phyloP scores from a whole-genome alignment of 331 rosid genomes.

The Arachis monticola region DNA sequence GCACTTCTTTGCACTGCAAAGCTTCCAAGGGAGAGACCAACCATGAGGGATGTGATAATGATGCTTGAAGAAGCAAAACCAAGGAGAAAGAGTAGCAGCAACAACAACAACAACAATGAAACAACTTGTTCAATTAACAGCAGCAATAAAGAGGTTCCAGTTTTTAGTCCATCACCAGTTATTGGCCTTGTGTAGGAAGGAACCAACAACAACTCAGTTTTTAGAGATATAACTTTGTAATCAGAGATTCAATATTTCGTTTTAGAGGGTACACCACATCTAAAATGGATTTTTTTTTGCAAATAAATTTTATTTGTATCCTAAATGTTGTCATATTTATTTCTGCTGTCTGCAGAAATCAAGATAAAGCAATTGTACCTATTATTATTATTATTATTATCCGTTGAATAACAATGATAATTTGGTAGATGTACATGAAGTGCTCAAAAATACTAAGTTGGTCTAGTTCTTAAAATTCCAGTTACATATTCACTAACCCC shows the following conservation, averaged over 20 bases:
- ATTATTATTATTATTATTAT: neutral
- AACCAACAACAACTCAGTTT: slow-evolving; percentile 31
- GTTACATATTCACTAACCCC: slow-evolving; percentile 2
- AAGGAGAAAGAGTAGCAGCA: slow-evolving; percentile 75
- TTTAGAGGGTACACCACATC: slow-evolving; percentile 27
- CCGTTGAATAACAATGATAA: slow-evolving; percentile 30
- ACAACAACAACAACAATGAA: slow-evolving; percentile 46
- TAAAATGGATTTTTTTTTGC: slow-evolving; percentile 42
- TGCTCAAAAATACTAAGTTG: slow-evolving; percentile 15
- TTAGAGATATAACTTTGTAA: slow-evolving; percentile 53
- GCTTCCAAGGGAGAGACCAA: slow-evolving; percentile 88
- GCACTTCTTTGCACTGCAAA: slow-evolving; percentile 90
- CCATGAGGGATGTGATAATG: slow-evolving; percentile 91
- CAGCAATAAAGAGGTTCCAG: slow-evolving; percentile 69
- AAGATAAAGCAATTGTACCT: slow-evolving; percentile 41
- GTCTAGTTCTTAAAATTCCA: neutral
- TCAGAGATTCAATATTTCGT: slow-evolving; percentile 36
- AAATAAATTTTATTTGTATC: slow-evolving; percentile 45
- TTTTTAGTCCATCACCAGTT: slow-evolving; percentile 77
- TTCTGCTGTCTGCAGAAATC: slow-evolving; percentile 6
- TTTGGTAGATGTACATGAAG: slow-evolving; percentile 16
- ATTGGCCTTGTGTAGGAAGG: slow-evolving; percentile 69
- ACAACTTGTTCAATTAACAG: slow-evolving; percentile 48
- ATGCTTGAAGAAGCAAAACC: slow-evolving; percentile 98
- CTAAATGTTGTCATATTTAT: slow-evolving; percentile 18